Base-by-base conservation (phyloP, 208 protist species). In the Endotrypanum monterogeii region DNA sequence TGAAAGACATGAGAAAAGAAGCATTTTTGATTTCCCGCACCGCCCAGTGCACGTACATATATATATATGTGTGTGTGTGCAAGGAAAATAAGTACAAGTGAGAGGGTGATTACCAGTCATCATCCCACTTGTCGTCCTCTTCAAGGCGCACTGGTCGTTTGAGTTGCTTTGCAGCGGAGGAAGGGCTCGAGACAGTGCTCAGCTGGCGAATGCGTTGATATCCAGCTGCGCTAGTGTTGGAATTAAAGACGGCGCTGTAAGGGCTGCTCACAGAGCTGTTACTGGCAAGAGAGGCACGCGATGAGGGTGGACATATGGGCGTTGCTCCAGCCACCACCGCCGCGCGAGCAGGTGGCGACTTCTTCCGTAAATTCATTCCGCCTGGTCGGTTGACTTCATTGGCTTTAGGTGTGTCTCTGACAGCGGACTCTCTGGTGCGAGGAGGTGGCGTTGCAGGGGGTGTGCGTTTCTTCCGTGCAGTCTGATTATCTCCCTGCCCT, bases 91-190 rank as follows among this genome's bases (percentile, higher is more conserved):
- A 32, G 46, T 23, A 58, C 54, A 58, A 30, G n/a, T 23, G 54
- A 25, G 54, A 48, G 54, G 8, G 18, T 39, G 14, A 37, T 44
- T 74, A 91, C 87, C 87, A 91, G 48, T 91, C 82, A 41, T 86
- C 83, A 76, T 84, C 85, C 88, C 85, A 89, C 25, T 87, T 78
- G 9, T 90, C 88, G 37, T 86, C 83, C 28, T 86, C 82, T 56
- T 83, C 67, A n/a, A 78, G 71, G 9, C 67, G 74, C 67, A 82
- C 72, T n/a, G 73, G 60, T 14, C 81, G 76, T 11, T 58, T 63
- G 0, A 61, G 11, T 32, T 58, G 39, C 25, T 62, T 76, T 8
- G 37, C 37, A 3, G 30, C 28, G 3, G 57, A 60, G 11, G 61
- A 69, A 25, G 60, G 62, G 41, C 66, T 73, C 28, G 57, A 16